Base-by-base conservation (phyloP, 495 filamentous ascomycete genomes). In the Cryomyces minteri region DNA sequence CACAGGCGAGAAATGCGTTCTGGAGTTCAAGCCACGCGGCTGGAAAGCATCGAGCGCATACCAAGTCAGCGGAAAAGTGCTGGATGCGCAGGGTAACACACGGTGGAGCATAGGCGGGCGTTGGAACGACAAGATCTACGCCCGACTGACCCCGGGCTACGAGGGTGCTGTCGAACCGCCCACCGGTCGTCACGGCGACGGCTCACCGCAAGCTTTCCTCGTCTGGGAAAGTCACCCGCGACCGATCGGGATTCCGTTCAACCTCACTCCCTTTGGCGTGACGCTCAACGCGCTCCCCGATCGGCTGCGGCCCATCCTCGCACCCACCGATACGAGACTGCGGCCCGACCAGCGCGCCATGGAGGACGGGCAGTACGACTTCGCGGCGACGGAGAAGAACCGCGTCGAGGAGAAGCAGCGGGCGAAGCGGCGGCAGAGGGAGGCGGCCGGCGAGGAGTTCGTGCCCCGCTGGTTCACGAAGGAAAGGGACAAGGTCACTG, bases 121-220 rank as follows among this genome's bases (percentile, higher is more conserved):
- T 33, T 98, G 90, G 90, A 96, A 95, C 60, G 88, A 94, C 55
- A 90, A 88, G 61, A 80, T 98, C 49, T 98, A 92, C 62, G 92
- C 90, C 7, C 82, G 92, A 32, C 71, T 87, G 43, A 93, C 87
- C 0, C 87, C 88, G 1, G 92, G 88, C 29, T 94, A 81, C 58
- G 86, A 95, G 54, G 82, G 76, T 5, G 62, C 72, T 1, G 73
- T 84, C 36, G 77, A 82, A 39, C 66, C 72, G 14, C 44, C 43
- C 2, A 61, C 68, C 9, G 56, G 63, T 12, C 55, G 52, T 36
- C 51, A 48, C 25, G 57, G 52, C 10, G 66, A 67, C 40, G 31
- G 72, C 75, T 46, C 65, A 69, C 11, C 73, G 51, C 77, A 83
- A 65, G 87, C 87, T 2, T 83, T 93, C 65, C 62, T 94, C 8